phyloP scores from a whole-genome alignment of 805 yeast genomes.

The Zygosaccharomyces bisporus region DNA sequence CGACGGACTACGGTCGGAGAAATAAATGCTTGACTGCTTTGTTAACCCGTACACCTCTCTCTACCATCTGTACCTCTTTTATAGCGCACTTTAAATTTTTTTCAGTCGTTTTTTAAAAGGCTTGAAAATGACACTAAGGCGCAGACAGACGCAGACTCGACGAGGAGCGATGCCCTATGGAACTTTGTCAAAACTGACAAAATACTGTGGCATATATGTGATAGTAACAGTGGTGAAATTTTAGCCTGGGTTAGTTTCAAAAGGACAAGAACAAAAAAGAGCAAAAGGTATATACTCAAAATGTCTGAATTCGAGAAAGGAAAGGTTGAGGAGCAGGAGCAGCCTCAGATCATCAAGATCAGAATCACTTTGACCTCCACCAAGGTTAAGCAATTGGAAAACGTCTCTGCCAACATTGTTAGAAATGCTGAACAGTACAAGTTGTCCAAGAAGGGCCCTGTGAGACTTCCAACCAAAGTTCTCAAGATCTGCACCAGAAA shows the following conservation, averaged over 20 bases:
- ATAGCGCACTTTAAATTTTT: not conserved
- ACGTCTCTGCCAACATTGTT: constrained; percentile 88
- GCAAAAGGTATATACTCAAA: constrained; percentile 43
- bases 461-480: constrained; percentile 99
- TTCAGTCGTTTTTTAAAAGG: not conserved
- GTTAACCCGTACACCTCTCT: not conserved
- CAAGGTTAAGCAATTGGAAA: constrained; percentile 97
- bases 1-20: constrained; percentile 5
- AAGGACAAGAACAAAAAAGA: constrained; percentile 20
- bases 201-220: no score
- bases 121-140: not conserved
- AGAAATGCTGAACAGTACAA: constrained; percentile 78
- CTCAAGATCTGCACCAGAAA: constrained; percentile 98
- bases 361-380: constrained; percentile 98
- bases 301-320: constrained; percentile 86
- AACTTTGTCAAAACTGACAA: constrained; percentile 1
- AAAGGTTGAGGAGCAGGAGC: constrained; percentile 77
- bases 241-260: not conserved
- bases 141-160: not conserved
- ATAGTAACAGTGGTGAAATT: not conserved
- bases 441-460: constrained; percentile 96
- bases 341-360: constrained; percentile 88
- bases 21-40: not conserved
- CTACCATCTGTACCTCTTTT: not conserved
- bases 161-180: not conserved